Percentiles rank a stretch among this genome's conserved stretches.
Conservation (phyloP, 257 asterid genomes). For the Fraxinus americana region DNA sequence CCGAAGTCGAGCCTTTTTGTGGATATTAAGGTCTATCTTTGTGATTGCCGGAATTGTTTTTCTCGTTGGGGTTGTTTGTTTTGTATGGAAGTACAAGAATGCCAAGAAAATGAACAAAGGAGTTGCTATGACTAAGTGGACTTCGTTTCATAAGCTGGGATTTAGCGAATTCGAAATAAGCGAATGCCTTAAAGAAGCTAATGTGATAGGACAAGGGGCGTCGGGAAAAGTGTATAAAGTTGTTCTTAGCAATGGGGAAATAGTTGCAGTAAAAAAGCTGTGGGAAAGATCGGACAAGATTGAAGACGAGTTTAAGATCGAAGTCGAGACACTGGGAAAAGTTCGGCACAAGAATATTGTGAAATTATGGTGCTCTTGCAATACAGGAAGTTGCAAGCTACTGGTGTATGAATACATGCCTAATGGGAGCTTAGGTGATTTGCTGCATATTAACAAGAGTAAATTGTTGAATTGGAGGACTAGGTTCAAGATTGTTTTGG, state of each 20-base stretch:
- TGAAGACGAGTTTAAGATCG: constrained; percentile 57
- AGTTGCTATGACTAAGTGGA: constrained; percentile 60
- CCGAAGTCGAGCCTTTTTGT: constrained; percentile 24
- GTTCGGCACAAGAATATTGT: constrained; percentile 88
- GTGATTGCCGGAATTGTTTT: constrained; percentile 39
- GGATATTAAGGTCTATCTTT: constrained; percentile 42
- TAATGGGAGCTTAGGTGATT: constrained; percentile 86
- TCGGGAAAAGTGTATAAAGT: constrained; percentile 79
- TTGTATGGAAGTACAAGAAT: constrained; percentile 49
- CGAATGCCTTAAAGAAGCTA: constrained; percentile 57
- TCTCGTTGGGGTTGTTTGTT: constrained; percentile 49
- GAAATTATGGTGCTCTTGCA: constrained; percentile 74
- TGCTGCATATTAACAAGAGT: constrained; percentile 53
- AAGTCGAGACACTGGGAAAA: constrained; percentile 74
- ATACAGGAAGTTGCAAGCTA: constrained; percentile 52
- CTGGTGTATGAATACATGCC: constrained; percentile 82
- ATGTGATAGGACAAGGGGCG: constrained; percentile 72
- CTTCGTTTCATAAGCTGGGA: constrained; percentile 69
- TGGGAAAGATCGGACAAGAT: constrained; percentile 36
- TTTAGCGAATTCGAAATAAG: constrained; percentile 63
- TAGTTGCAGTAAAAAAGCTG: constrained; percentile 77
- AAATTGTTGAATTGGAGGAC: constrained; percentile 59
- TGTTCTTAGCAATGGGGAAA: constrained; percentile 63
- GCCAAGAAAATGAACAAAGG: constrained; percentile 32
- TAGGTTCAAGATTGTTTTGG: constrained; percentile 67